These are phyloP conservation scores for Butyriboletus loyo DNA, from an alignment of 768 basidiomycete species.

Conservation along the genomic window DNA sequence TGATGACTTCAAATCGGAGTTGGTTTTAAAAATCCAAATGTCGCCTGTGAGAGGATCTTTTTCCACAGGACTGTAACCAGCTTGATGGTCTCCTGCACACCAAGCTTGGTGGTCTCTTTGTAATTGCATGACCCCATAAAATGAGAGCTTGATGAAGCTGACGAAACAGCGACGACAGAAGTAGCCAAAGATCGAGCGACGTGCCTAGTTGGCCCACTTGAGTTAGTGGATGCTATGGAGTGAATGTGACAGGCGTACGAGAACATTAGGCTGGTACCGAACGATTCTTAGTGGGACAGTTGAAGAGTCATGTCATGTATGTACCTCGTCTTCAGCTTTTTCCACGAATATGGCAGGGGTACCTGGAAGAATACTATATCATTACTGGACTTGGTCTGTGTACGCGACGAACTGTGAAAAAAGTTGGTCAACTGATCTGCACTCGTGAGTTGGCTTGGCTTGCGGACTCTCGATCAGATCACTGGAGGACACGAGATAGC, in stretches of 20 bases:
- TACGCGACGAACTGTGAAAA: conserved; percentile 37
- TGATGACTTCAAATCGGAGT: conserved; percentile 62
- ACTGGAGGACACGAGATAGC: conserved; percentile 8
- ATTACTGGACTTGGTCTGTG: background rate
- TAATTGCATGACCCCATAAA: conserved; percentile 63
- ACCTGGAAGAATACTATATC: conserved; percentile 35
- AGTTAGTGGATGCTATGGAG: conserved; percentile 7
- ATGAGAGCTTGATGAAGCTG: conserved; percentile 74
- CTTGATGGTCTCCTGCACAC: conserved; percentile 46
- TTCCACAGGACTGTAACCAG: conserved; percentile 47
- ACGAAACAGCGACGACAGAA: conserved; percentile 77
- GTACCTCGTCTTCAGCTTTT: conserved; percentile 55
- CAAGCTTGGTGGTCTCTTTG: conserved; percentile 66
- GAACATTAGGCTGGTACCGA: conserved; percentile 23
- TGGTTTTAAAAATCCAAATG: conserved; percentile 55
- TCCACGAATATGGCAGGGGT: conserved; percentile 57
- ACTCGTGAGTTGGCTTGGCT: conserved; percentile 51
- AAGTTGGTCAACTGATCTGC: conserved; percentile 64
- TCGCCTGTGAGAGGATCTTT: conserved; percentile 54
- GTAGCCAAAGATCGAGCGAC: conserved; percentile 77
- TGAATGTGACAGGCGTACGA: conserved; percentile 17
- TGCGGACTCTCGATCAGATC: conserved; percentile 16
- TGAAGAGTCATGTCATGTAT: conserved; percentile 2
- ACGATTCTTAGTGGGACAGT: conserved; percentile 7
- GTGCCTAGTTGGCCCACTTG: conserved; percentile 41